Percentiles rank a stretch among this genome's conserved stretches.
Conservation (phyloP, 441 rosid genomes). For the Codiaeum variegatum region DNA sequence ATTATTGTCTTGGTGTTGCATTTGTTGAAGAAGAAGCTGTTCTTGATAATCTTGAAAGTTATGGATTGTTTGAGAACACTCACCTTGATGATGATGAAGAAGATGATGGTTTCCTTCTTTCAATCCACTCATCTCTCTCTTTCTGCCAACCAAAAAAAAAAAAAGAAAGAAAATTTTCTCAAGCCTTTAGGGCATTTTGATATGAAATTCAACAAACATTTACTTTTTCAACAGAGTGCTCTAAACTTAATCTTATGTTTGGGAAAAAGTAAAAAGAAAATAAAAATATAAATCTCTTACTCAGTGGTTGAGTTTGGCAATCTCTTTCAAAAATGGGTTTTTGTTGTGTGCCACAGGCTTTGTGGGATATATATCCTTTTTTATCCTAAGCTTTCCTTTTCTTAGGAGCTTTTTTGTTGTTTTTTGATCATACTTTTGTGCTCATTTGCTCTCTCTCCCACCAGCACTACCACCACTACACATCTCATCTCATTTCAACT, state of each 20-base stretch:
- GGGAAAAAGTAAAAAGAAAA: background rate
- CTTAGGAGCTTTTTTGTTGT: constrained; percentile 10
- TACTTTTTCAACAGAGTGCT: background rate
- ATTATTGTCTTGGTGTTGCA: constrained; percentile 42
- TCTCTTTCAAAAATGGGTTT: constrained; percentile 11
- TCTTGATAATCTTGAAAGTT: constrained; percentile 67
- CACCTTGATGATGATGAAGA: constrained; percentile 33
- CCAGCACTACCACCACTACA: constrained; percentile 24
- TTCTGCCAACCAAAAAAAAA: constrained; percentile 6
- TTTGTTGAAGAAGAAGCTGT: constrained; percentile 55
- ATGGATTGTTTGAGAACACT: constrained; percentile 55
- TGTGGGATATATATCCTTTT: constrained; percentile 9
- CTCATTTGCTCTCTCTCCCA: background rate
- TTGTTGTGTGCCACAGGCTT: constrained; percentile 6
- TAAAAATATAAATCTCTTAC: background rate
- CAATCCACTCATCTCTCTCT: constrained; percentile 34
- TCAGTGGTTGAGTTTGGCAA: background rate
- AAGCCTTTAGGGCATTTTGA: constrained; percentile 8
- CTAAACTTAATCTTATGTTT: constrained; percentile 9
- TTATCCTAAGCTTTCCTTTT: constrained; percentile 12
- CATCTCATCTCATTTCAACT: background rate
- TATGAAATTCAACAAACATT: background rate
- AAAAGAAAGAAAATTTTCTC: constrained; percentile 4
- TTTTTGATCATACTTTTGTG: constrained; percentile 11
- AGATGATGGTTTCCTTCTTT: constrained; percentile 47